phyloP scores from a whole-genome alignment of 305 asterid species.

The Solanum hybrid region DNA sequence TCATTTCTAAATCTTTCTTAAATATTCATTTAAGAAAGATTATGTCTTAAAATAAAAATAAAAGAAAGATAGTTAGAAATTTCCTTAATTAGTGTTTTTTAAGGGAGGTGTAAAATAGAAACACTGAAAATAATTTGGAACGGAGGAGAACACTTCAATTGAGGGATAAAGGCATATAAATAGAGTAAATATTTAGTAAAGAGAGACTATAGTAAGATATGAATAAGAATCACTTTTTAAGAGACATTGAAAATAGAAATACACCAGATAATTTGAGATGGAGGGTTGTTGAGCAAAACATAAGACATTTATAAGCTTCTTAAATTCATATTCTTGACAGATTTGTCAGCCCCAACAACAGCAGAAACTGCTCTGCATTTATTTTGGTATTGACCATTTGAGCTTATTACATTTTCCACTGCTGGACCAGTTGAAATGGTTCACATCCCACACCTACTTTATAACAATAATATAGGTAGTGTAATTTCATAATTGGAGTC shows the following conservation, averaged over 20 bases:
- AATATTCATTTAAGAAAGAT: not conserved
- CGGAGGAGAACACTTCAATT: not conserved
- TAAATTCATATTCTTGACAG: not conserved
- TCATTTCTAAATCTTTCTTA: not conserved
- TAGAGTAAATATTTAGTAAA: not conserved
- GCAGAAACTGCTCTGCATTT: not conserved
- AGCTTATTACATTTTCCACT: not conserved
- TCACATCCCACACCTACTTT: not conserved
- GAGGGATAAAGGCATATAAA: not conserved
- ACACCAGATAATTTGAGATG: not conserved
- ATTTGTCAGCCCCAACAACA: not conserved
- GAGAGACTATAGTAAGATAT: not conserved
- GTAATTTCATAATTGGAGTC: not conserved
- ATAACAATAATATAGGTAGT: not conserved
- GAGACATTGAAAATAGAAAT: not conserved
- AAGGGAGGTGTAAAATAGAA: not conserved
- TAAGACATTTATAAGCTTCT: not conserved
- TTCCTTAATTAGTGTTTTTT: not conserved
- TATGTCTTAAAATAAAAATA: not conserved
- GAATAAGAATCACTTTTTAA: not conserved
- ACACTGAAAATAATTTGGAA: not conserved
- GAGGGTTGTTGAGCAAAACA: not conserved
- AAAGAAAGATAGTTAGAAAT: not conserved
- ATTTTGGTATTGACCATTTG: not conserved
- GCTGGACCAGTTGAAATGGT: not conserved